Evolutionary conservation across 768 basidiomycete genomes (phyloP).

Genomic region (Aureoboletus auriporus): DNA sequence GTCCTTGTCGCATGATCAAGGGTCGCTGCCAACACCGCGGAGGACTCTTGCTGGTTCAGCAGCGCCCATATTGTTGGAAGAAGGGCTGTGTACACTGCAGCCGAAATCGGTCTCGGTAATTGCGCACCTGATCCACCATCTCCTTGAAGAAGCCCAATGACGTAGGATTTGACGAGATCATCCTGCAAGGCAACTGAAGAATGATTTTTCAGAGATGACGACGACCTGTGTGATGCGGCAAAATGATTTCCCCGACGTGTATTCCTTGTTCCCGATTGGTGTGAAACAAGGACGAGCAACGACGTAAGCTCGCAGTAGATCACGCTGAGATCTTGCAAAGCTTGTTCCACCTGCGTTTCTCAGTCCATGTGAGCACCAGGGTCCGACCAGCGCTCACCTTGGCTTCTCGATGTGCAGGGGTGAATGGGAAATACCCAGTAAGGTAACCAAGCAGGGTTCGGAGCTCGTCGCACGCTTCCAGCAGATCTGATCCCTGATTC

Average conservation of each 20-base stretch:
- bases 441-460: constrained; percentile 65
- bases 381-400: constrained; percentile 37
- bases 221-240: constrained; percentile 13
- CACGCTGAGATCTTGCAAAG: constrained; percentile 68
- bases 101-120: constrained; percentile 49
- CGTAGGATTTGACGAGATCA: constrained; percentile 55
- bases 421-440: constrained; percentile 83
- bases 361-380: neutral
- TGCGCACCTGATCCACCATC: constrained; percentile 39
- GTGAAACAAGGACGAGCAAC: constrained; percentile 45
- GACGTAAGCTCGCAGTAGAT: constrained; percentile 77
- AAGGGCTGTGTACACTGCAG: constrained; percentile 58
- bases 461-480: constrained; percentile 44
- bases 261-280: constrained; percentile 9
- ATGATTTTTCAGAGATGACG: constrained; percentile 13
- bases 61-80: constrained; percentile 79
- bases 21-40: constrained; percentile 44
- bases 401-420: constrained; percentile 47
- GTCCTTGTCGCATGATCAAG: constrained; percentile 63
- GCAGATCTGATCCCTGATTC: constrained; percentile 23
- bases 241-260: constrained; percentile 6
- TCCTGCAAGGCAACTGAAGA: constrained; percentile 37
- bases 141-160: constrained; percentile 54
- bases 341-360: constrained; percentile 52
- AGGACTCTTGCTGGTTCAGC: constrained; percentile 41